phyloP scores from a whole-genome alignment of 345 rosid genomes.

The sweet orange (Citrus sinensis) region DVS_A1.0 CM039163.1:42031501-42032000 shows the following conservation, averaged over 20 bases:
- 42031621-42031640: conserved; percentile 26
- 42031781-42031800: conserved; percentile 28
- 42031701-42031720: conserved; percentile 26
- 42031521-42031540: conserved; percentile 29
- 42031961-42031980: conserved; percentile 9
- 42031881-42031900: conserved; percentile 23
- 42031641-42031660: conserved; percentile 21
- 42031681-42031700: conserved; percentile 23
- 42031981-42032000: conserved; percentile 17
- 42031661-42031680: conserved; percentile 15
- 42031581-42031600: conserved; percentile 20
- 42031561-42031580: conserved; percentile 17
- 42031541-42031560: conserved; percentile 8
- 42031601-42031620: conserved; percentile 27
- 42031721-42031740: conserved; percentile 20
- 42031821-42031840: conserved; percentile 34
- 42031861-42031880: conserved; percentile 26
- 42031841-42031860: conserved; percentile 21
- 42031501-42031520: conserved; percentile 43
- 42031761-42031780: conserved; percentile 25
- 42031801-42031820: conserved; percentile 20
- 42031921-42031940: conserved; percentile 14
- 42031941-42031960: conserved; percentile 35
- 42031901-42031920: conserved; percentile 25
- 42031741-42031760: conserved; percentile 25